A percentile compares a stretch with the other conserved stretches of the same genome.
These are phyloP conservation scores for Linum lewisii DNA, from an alignment of 345 rosid genomes.

Conservation along the genomic window DNA sequence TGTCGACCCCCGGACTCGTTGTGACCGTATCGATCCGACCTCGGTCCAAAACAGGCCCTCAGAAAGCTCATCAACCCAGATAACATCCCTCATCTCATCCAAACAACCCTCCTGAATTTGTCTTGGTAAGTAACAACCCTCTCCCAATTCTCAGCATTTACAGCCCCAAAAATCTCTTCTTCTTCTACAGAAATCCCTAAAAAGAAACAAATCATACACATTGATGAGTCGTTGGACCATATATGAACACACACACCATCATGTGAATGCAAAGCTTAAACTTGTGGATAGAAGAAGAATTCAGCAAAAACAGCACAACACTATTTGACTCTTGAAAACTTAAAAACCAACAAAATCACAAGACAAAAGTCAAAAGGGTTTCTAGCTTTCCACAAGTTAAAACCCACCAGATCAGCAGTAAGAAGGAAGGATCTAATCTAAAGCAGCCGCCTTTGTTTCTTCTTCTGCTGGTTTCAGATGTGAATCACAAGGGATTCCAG, in stretches of 20 bases:
- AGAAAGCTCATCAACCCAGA: slow-evolving; percentile 67
- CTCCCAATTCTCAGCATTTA: slow-evolving; percentile 40
- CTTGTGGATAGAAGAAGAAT: not conserved
- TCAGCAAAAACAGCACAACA: not conserved
- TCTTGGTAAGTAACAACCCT: not conserved
- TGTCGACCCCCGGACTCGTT: slow-evolving; percentile 62
- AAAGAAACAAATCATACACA: not conserved
- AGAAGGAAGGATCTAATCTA: slow-evolving; percentile 18
- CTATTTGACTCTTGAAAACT: not conserved
- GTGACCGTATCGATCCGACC: slow-evolving; percentile 52
- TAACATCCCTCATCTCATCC: slow-evolving; percentile 96
- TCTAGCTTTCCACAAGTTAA: too few species aligned
- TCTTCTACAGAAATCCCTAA: slow-evolving; percentile 17
- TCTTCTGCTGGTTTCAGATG: slow-evolving; percentile 1
- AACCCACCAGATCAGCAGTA: slow-evolving; percentile 7
- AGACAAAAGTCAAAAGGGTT: too few species aligned
- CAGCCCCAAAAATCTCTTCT: slow-evolving; percentile 9
- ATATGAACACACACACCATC: too few species aligned
- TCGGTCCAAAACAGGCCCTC: slow-evolving; percentile 81
- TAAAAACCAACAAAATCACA: too few species aligned
- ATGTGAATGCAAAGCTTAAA: not conserved
- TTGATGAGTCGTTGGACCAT: not conserved
- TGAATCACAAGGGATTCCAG: slow-evolving; percentile 8
- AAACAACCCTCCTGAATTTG: slow-evolving; percentile 27
- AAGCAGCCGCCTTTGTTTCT: slow-evolving; percentile 19